Conservation (phyloP, 1,139 yeast species). For the Groenewaldozyma sp. region DNA sequence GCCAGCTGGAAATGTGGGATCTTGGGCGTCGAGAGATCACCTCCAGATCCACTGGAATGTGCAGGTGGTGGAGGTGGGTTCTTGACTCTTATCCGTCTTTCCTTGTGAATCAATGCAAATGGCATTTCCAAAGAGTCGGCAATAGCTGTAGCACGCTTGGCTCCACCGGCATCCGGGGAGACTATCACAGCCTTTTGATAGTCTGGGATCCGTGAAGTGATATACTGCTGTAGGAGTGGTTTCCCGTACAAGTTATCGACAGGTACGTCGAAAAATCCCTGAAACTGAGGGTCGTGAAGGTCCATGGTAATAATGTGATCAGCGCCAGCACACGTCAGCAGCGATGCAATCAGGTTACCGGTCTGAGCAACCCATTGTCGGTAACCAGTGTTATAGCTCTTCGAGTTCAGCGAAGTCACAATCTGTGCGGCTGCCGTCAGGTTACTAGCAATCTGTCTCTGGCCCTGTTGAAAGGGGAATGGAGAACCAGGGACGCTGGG, state of each 20-base stretch:
- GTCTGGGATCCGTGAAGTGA: conserved; percentile 60
- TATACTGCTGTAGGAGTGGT: conserved; percentile 75
- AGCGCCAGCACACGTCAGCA: conserved; percentile 89
- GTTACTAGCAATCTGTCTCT: not conserved
- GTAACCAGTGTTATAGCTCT: conserved; percentile 49
- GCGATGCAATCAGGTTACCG: conserved; percentile 84
- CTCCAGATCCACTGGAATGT: no score
- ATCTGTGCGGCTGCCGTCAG: not conserved
- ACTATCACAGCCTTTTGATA: conserved; percentile 77
- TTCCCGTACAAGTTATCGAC: conserved; percentile 85
- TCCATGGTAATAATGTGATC: conserved; percentile 97
- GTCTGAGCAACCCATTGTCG: conserved; percentile 95
- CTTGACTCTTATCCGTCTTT: conserved; percentile 48
- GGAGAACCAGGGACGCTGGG: conserved; percentile 63
- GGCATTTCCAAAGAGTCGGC: conserved; percentile 87
- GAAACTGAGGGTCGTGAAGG: conserved; percentile 90
- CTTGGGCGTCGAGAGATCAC: not conserved
- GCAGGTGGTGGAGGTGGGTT: conserved; percentile 4
- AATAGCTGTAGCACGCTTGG: conserved; percentile 86
- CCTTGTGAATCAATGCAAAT: conserved; percentile 94
- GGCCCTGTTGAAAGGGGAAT: not conserved
- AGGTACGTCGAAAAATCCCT: conserved; percentile 86
- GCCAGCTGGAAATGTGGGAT: not conserved
- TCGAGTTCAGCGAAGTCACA: not conserved
- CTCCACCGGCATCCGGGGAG: conserved; percentile 97